Evolutionary conservation across 768 basidiomycete species (phyloP).

Genomic region (Suillus subluteus): DNA sequence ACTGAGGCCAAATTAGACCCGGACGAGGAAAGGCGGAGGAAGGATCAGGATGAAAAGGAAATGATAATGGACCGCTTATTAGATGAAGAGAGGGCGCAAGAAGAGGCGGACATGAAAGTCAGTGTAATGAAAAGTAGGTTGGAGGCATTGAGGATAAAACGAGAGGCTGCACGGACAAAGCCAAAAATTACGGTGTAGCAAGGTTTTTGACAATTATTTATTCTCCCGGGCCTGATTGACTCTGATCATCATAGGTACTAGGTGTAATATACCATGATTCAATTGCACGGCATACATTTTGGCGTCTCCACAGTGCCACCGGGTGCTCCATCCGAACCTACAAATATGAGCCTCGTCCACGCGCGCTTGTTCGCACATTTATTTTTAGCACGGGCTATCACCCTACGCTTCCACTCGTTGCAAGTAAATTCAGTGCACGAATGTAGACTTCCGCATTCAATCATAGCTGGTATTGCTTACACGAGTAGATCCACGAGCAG

Average conservation of each 20-base stretch:
- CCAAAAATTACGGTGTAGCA: conserved; percentile 18
- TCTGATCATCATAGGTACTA: not conserved
- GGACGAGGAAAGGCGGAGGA: conserved; percentile 50
- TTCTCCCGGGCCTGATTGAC: not conserved
- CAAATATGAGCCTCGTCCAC: not conserved
- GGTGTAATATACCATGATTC: conserved; percentile 1
- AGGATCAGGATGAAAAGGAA: conserved; percentile 74
- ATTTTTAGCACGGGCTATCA: not conserved
- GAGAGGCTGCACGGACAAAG: conserved; percentile 38
- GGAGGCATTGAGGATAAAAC: conserved; percentile 56
- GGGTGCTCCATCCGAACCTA: not conserved
- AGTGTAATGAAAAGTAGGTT: conserved; percentile 63
- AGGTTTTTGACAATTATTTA: not conserved
- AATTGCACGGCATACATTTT: not conserved
- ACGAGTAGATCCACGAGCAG: not conserved
- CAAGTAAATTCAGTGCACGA: not conserved
- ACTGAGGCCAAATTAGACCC: conserved; percentile 27
- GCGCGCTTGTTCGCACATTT: not conserved
- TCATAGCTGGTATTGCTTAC: not conserved
- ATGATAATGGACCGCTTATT: conserved; percentile 84
- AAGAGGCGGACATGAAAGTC: conserved; percentile 84
- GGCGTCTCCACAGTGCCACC: not conserved
- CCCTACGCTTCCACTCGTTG: not conserved
- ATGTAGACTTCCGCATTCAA: not conserved
- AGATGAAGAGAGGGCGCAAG: conserved; percentile 86